These are phyloP conservation scores for Pythium coloratum DNA, from an alignment of 352 stramenopile genomes.

Conservation along the genomic window DNA sequence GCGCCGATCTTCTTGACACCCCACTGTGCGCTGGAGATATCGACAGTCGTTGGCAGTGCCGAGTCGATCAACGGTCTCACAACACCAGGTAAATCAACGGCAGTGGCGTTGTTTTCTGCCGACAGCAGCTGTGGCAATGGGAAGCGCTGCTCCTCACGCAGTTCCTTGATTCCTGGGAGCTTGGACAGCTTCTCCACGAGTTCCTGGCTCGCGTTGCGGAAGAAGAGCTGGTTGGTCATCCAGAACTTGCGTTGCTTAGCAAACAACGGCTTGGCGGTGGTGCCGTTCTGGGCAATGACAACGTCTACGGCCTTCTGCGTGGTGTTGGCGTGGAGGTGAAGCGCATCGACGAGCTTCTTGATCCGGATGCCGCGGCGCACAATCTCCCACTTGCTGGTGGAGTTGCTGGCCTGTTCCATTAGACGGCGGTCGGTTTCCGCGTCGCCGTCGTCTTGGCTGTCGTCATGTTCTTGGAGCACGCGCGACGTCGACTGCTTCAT, in stretches of 20 bases:
- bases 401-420: slow-evolving; percentile 10
- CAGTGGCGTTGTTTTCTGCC: background rate
- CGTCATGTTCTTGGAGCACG: slow-evolving; percentile 8
- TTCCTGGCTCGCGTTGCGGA: slow-evolving; percentile 17
- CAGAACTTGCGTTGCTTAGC: slow-evolving; percentile 24
- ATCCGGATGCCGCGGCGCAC: slow-evolving; percentile 25
- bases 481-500: slow-evolving; percentile 16
- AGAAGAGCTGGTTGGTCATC: slow-evolving; percentile 27
- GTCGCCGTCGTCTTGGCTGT: slow-evolving; percentile 1
- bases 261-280: background rate
- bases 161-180: slow-evolving; percentile 13
- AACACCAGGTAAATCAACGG: background rate
- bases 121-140: slow-evolving; percentile 5
- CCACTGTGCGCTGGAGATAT: slow-evolving; percentile 26
- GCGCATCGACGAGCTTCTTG: slow-evolving; percentile 28
- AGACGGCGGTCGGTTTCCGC: slow-evolving; percentile 1
- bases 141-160: slow-evolving; percentile 14
- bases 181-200: slow-evolving; percentile 22
- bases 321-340: slow-evolving; percentile 17
- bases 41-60: background rate
- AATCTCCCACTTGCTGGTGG: slow-evolving; percentile 23
- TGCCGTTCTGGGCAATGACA: slow-evolving; percentile 13
- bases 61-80: slow-evolving; percentile 2
- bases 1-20: slow-evolving; percentile 33
- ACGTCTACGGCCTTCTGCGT: slow-evolving; percentile 12